Percentiles rank a stretch among this genome's conserved stretches.
Conservation (phyloP, 164 flowering plant genomes). For the Santalum album region DNA sequence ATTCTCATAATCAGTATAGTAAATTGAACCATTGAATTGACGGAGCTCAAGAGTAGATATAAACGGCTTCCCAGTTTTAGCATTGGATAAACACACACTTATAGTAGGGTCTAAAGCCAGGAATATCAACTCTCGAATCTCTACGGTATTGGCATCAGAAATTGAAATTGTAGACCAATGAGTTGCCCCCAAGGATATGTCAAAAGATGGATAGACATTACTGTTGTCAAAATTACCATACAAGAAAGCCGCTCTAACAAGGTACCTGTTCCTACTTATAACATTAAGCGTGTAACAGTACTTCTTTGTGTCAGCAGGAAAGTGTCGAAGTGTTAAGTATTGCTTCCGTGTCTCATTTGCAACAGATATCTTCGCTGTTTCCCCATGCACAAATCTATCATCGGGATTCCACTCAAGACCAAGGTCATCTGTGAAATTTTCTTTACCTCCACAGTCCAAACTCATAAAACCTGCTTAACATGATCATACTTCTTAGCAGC, state of each 20-base stretch:
- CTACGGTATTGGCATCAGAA: conserved; percentile 72
- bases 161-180: conserved; percentile 89
- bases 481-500: conserved; percentile 9
- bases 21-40: conserved; percentile 84
- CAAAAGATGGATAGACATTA: conserved; percentile 91
- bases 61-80: conserved; percentile 89
- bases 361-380: conserved; percentile 45
- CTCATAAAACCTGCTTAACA: conserved; percentile 81
- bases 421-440: conserved; percentile 59
- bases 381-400: conserved; percentile 41
- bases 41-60: conserved; percentile 98
- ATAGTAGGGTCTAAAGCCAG: conserved; percentile 62
- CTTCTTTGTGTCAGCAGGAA: conserved; percentile 77
- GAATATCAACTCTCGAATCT: conserved; percentile 65
- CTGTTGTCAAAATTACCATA: conserved; percentile 91
- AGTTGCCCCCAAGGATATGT: conserved; percentile 84
- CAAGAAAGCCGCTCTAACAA: conserved; percentile 79
- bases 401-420: conserved; percentile 85
- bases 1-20: conserved; percentile 59
- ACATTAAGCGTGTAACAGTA: conserved; percentile 81
- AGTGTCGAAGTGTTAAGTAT: conserved; percentile 63
- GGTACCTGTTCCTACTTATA: conserved; percentile 66
- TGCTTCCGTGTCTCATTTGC: conserved; percentile 67
- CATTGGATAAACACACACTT: conserved; percentile 90
- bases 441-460: conserved; percentile 78